These are phyloP conservation scores for Trichosphaerium sp. DNA, from an alignment of 78 protist species.

Conservation along the genomic window DNA sequence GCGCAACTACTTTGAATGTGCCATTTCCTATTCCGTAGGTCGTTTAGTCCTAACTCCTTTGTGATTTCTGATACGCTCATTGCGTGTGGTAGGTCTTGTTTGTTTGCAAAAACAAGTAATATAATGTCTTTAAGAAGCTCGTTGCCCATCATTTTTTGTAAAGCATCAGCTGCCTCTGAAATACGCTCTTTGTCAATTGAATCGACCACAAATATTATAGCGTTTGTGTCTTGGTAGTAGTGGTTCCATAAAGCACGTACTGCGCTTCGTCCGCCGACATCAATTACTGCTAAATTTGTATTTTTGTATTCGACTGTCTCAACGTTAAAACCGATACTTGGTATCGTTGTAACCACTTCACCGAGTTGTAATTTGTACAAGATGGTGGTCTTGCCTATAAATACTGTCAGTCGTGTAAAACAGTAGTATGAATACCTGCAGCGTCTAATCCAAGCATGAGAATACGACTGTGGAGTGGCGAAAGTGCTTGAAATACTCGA, in stretches of 20 bases:
- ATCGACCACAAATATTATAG: constrained; percentile 76
- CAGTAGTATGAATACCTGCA: too few relatives aligned
- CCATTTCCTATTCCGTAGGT: constrained; percentile 38
- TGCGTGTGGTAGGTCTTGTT: constrained; percentile 36
- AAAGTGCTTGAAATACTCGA: too few relatives aligned
- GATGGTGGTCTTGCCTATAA: too few relatives aligned
- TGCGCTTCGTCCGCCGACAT: constrained; percentile 83
- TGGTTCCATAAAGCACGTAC: constrained; percentile 95
- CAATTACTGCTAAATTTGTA: constrained; percentile 71
- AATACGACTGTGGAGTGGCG: too few relatives aligned
- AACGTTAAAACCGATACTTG: constrained; percentile 93
- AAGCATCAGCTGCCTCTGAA: constrained; percentile 8
- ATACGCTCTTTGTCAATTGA: constrained; percentile 52
- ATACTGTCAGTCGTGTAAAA: too few relatives aligned
- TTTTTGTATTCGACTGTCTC: constrained; percentile 87
- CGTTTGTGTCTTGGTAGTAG: constrained; percentile 24
- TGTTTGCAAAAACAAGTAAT: constrained; percentile 37
- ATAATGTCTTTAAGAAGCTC: constrained; percentile 62
- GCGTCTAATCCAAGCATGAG: too few relatives aligned
- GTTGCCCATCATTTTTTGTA: constrained; percentile 29
- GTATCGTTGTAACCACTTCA: too few relatives aligned
- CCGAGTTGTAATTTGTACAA: too few relatives aligned
- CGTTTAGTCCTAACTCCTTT: constrained; percentile 18
- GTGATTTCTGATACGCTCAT: constrained; percentile 38
- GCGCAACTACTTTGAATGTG: constrained; percentile 25